phyloP scores from a whole-genome alignment of 257 asterid genomes.

The Misopates orontium region DNA sequence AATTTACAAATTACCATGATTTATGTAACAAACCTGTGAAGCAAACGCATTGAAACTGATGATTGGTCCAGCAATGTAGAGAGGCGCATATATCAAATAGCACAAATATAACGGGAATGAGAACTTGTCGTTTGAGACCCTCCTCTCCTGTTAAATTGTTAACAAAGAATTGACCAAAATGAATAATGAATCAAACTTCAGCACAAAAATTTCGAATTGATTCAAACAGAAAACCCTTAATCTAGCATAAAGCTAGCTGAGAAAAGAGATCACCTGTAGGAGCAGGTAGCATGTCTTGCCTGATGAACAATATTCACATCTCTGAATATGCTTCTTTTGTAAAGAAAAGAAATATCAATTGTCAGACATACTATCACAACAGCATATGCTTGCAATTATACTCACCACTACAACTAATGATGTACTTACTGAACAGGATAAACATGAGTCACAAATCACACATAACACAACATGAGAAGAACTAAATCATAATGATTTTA shows the following conservation, averaged over 20 bases:
- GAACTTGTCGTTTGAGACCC: constrained; percentile 60
- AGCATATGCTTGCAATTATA: not conserved
- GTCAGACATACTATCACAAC: constrained; percentile 7
- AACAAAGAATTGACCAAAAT: constrained; percentile 19
- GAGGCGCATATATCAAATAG: constrained; percentile 91
- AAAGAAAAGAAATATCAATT: constrained; percentile 29
- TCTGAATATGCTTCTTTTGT: constrained; percentile 74
- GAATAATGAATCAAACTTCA: constrained; percentile 21
- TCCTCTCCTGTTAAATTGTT: constrained; percentile 64
- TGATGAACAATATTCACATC: constrained; percentile 69
- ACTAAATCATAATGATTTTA: too few relatives aligned
- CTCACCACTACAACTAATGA: constrained; percentile 16
- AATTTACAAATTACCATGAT: constrained; percentile 8
- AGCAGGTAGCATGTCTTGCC: constrained; percentile 85
- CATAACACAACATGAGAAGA: too few relatives aligned
- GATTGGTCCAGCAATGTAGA: constrained; percentile 96
- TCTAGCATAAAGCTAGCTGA: constrained; percentile 23
- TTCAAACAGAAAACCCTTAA: constrained; percentile 14
- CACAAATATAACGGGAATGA: constrained; percentile 77
- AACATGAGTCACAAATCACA: constrained; percentile 13
- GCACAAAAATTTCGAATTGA: constrained; percentile 12
- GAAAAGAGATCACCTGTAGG: constrained; percentile 66
- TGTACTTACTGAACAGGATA: constrained; percentile 2
- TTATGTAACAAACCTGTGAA: constrained; percentile 75
- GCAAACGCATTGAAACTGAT: constrained; percentile 95